Conservation (phyloP, 179 eudicot species). For the Dionaea muscipula region DNA sequence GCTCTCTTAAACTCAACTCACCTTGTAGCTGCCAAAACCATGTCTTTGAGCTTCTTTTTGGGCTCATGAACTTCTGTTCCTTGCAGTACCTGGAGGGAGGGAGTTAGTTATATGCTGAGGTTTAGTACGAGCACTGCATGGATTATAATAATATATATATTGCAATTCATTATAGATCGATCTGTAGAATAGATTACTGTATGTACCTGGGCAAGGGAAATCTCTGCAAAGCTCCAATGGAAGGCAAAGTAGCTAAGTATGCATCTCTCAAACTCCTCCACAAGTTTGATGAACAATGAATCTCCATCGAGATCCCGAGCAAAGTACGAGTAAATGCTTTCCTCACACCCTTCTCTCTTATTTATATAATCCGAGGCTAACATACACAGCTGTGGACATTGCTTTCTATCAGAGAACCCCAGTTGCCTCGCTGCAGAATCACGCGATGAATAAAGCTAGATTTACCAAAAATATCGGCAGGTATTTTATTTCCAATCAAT, state of each 20-base stretch:
- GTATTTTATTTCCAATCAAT: too few relatives aligned
- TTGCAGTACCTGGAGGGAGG: conserved; percentile 42
- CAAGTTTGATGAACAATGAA: conserved; percentile 80
- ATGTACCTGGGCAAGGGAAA: conserved; percentile 65
- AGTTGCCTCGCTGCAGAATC: conserved; percentile 70
- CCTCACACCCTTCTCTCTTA: conserved; percentile 74
- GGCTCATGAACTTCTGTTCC: conserved; percentile 67
- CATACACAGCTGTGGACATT: conserved; percentile 69
- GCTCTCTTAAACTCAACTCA: conserved; percentile 10
- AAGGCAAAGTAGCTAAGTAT: conserved; percentile 92
- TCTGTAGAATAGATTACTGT: not conserved
- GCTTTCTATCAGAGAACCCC: conserved; percentile 58
- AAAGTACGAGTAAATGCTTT: conserved; percentile 62
- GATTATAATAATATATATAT: not conserved
- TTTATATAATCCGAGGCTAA: conserved; percentile 77
- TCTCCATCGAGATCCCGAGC: conserved; percentile 58
- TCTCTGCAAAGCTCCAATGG: conserved; percentile 74
- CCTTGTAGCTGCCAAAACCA: conserved; percentile 94
- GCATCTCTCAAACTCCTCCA: conserved; percentile 94
- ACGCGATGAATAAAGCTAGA: not conserved
- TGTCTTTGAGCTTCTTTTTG: conserved; percentile 79
- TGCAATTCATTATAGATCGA: too few relatives aligned
- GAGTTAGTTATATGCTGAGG: too few relatives aligned
- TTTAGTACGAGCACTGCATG: too few relatives aligned
- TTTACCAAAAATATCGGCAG: too few relatives aligned